Evolutionary conservation across 768 basidiomycete genomes (phyloP), one percentile per base, ranked within the genome.

Genomic region (Mycena kentingensis): DNA sequence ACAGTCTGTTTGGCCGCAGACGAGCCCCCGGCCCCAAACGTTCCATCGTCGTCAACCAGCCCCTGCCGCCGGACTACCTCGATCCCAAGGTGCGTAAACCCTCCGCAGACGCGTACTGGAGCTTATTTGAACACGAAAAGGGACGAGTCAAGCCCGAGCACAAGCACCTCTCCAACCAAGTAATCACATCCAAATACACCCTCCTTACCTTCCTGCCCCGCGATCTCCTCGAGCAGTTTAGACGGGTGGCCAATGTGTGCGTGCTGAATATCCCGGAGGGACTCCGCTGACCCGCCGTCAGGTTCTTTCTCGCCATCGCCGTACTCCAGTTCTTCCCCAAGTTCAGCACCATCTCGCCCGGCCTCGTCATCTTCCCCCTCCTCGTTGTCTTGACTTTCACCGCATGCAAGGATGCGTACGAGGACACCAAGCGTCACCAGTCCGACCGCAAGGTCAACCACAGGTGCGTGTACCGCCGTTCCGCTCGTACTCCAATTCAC

Each of bases 381-480:
- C 70, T 98, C 60, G 82, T 89, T 63, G 90, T 99, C 28, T 74
- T 98, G 35, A 74, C 73, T 25, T 90, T 98, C 63, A 96, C 95
- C 0, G 94, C 84, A 0, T 60, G 85, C 51, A 99, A 99, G 72
- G 97, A 98, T 73, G 96, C 79, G 0, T 99, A 98, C 71, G 97
- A 99, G 69, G 97, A 99, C 68, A 73, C 97, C 58, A 98, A 98
- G 68, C 90, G 97, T 1, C 97, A 99, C 67, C 93, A 98, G 72
- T 92, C 92, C 0, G 97, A 98, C 72, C 80, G 87, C 11, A 74
- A 72, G 36, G 88, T 97, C 55, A 99, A 99, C 67, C 83, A 90
- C 60, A 79, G 84, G 15, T 69, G n/a, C n/a, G n/a, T n/a, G n/a
- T n/a, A n/a, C n/a, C n/a, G n/a, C n/a, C n/a, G n/a, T n/a, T n/a